Percentiles rank a stretch among this genome's conserved stretches.
These are phyloP conservation scores for Clarkia xantiana DNA, from an alignment of 345 rosid species.

Conservation along the genomic window DNA sequence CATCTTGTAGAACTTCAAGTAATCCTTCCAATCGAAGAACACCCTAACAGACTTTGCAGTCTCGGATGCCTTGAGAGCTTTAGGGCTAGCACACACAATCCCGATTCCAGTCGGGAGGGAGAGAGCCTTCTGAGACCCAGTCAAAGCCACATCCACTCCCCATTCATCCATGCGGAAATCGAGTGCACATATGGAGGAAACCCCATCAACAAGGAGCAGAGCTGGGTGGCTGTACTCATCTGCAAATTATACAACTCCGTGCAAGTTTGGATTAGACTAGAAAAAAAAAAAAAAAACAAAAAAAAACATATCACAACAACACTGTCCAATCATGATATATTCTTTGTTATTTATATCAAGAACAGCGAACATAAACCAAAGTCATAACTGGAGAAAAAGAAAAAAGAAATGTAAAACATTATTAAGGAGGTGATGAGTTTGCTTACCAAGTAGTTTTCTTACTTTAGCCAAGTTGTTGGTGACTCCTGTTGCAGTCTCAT, in stretches of 20 bases:
- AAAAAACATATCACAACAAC: too few species aligned
- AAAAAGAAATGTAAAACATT: neutral
- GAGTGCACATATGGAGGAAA: constrained; percentile 91
- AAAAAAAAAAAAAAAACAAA: too few species aligned
- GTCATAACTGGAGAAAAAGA: too few species aligned
- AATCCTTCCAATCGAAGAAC: constrained; percentile 96
- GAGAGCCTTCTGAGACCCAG: constrained; percentile 97
- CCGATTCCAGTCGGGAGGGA: constrained; percentile 97
- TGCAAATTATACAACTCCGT: constrained; percentile 15
- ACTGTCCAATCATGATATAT: too few species aligned
- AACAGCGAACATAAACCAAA: neutral
- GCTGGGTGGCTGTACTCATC: constrained; percentile 95
- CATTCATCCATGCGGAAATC: constrained; percentile 99
- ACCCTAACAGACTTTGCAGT: constrained; percentile 74
- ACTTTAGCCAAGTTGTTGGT: constrained; percentile 89
- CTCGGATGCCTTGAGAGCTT: constrained; percentile 85
- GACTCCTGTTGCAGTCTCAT: constrained; percentile 99
- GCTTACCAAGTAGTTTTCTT: constrained; percentile 69
- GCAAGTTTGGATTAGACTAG: too few species aligned
- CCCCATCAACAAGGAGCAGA: constrained; percentile 86
- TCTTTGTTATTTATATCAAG: too few species aligned
- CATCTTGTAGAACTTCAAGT: constrained; percentile 71
- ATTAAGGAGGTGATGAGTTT: neutral
- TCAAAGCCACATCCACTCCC: constrained; percentile 93
- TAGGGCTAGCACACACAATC: constrained; percentile 86